Base-by-base conservation (phyloP, 2,329 filamentous ascomycete genomes). In the Lasiodiplodia gonubiensis region DNA sequence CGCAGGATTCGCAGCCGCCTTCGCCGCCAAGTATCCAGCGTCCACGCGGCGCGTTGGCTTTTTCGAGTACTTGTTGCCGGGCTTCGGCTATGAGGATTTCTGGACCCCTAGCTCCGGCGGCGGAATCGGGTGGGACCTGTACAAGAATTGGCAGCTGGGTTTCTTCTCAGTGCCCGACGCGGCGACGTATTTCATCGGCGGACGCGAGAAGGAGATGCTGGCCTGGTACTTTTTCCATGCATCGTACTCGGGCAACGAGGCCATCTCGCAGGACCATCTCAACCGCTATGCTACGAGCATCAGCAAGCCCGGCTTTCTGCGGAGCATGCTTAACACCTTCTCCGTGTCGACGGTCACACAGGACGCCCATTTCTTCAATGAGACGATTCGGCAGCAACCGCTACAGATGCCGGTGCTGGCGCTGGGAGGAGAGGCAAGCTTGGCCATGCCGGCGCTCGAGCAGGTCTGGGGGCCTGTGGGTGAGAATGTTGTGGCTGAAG, bases 111-210 rank as follows among this genome's bases (percentile, higher is more conserved):
- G 27, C 33, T 69, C 0, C 46, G 76, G 70, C 0, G 78, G 77
- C 1, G 76, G 74, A 0, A 73, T 79, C 0, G 80, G 70, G 53
- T 77, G 78, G 72, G 76, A 82, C 39, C 70, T 82, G 0, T 84
- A 83, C 69, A 66, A 67, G 37, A 72, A 73, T 66, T 74, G 70
- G 74, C 74, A 73, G 49, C 69, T 73, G 1, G 80, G 81, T 0
- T 82, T 85, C 72, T 84, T 85, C 71, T 75, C 77, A 30, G 78
- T 84, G 10, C 77, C 83, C 0, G 83, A 85, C 27, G 74, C 81
- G 2, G 83, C 83, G 0, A 77, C 82, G 64, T 84, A 80, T 67
- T 79, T 85, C 67, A 81, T 84, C 68, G 71, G 71, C 0, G 81
- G 79, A 0, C 75, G 76, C 1, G 82, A 84, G 70, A 79, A 74